A percentile compares a stretch with the other conserved stretches of the same genome.
These are phyloP conservation scores for Candolleomyces eurysporus DNA, from an alignment of 768 basidiomycete genomes.

Conservation along the genomic window DNA sequence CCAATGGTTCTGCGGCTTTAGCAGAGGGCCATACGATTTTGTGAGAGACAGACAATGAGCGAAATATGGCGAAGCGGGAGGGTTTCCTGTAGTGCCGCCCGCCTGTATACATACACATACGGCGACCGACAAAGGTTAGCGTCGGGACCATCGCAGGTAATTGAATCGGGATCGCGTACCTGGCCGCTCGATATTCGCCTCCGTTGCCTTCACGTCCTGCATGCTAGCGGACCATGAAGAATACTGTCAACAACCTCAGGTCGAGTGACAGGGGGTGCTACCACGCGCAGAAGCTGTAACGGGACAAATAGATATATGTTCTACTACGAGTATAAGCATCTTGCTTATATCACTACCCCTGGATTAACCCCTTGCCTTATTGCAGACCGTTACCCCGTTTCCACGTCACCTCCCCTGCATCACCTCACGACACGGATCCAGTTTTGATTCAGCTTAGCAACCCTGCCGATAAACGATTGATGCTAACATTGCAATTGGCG, in stretches of 20 bases:
- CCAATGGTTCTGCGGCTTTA: neutral
- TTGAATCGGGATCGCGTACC: neutral
- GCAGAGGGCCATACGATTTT: neutral
- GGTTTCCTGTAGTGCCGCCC: neutral
- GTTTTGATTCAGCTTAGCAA: neutral
- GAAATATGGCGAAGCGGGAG: neutral
- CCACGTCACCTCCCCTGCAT: neutral
- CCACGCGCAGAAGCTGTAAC: too few species aligned
- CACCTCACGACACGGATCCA: neutral
- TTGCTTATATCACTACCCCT: too few species aligned
- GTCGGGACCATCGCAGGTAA: neutral
- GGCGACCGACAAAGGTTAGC: neutral
- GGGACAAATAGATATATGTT: too few species aligned
- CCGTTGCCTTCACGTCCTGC: neutral
- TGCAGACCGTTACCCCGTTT: neutral
- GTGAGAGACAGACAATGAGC: conserved; percentile 6
- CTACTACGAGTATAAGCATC: too few species aligned
- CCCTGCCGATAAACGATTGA: neutral
- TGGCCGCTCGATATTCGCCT: neutral
- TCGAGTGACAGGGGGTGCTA: too few species aligned
- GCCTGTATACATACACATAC: neutral
- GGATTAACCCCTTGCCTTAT: too few species aligned
- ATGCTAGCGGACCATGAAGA: neutral
- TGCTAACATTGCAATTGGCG: too few species aligned
- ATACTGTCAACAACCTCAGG: neutral